These are phyloP conservation scores for Collybia nuda DNA, from an alignment of 768 basidiomycete genomes.

Conservation along the genomic window DNA sequence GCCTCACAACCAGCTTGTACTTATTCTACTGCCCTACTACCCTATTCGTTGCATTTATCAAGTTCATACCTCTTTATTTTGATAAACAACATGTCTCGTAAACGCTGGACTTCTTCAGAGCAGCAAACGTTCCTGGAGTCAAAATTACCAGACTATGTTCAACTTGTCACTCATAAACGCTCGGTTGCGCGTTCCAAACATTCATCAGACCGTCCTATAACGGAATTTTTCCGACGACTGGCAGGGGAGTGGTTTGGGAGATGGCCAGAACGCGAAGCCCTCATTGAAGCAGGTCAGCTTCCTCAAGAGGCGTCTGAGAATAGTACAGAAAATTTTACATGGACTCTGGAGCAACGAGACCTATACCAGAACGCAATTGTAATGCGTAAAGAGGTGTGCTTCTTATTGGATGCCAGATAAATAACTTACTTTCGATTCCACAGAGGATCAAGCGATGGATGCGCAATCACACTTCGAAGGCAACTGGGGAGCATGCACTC, in stretches of 20 bases:
- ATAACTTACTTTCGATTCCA: not conserved
- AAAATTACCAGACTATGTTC: not conserved
- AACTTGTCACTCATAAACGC: not conserved
- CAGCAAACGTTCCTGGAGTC: not conserved
- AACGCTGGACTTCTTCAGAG: not conserved
- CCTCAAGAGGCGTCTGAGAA: not conserved
- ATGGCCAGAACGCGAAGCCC: not conserved
- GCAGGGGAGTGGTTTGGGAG: not conserved
- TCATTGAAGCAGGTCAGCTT: not conserved
- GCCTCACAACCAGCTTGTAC: too few species aligned
- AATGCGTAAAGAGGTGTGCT: not conserved
- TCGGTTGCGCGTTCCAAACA: not conserved
- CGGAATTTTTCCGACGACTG: not conserved
- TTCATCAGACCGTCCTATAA: not conserved
- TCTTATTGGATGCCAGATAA: not conserved
- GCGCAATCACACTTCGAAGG: not conserved
- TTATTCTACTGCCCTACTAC: too few species aligned
- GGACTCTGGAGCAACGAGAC: not conserved
- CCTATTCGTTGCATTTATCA: too few species aligned
- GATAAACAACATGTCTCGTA: too few species aligned
- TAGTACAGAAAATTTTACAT: not conserved
- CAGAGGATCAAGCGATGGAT: not conserved
- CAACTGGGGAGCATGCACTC: not conserved
- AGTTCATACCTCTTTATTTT: too few species aligned
- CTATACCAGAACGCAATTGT: not conserved